Evolutionary conservation across 2,329 filamentous ascomycete genomes (phyloP), one percentile per base, ranked within the genome.

Genomic region (Ophiocordyceps camponoti-leonardi): DNA sequence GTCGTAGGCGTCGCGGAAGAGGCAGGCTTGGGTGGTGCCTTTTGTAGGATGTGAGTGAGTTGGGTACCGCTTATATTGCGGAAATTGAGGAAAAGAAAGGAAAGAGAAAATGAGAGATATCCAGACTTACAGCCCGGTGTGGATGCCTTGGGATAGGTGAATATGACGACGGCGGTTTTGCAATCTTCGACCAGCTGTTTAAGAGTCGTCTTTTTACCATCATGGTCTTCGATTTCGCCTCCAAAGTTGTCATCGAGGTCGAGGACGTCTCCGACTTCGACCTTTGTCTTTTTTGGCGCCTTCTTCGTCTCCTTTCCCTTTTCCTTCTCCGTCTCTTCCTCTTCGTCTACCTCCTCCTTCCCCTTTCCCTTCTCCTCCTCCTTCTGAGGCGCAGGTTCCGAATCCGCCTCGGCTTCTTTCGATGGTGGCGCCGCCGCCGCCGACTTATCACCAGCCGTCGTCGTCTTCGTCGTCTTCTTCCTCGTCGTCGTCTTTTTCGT

Each of bases 81-180:
- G 22, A 23, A 23, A 23, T 23, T 23, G 22, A 23, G 6, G 22
- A 23, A 22, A 43, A n/a, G 23, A 31, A 8, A 37, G 26, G 12
- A 14, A 6, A 14, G 42, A 16, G 20, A 18, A 33, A 46, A 18
- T 52, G 47, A 20, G 22, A 31, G 5, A 46, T 2, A 12, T 39
- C 13, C 20, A 28, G 42, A 61, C 86, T 76, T 78, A 94, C 90
- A 96, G 50, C 90, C 90, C 35, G 86, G 86, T 20, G 92, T 98
- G 26, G 83, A 92, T 13, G 92, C 92, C 67, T 84, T 93, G 48
- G 92, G 92, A 60, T 96, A 96, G 30, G 88, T 95, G 63, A 98
- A 95, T 28, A 96, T 68, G 31, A 94, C 86, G 41, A 96, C 83
- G 23, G 90, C 92, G 33, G 75, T 72, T 66, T 85, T 80, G 73